Evolutionary conservation across 768 basidiomycete genomes (phyloP).

Genomic region (Tubosaeta brunneosetosa): DNA sequence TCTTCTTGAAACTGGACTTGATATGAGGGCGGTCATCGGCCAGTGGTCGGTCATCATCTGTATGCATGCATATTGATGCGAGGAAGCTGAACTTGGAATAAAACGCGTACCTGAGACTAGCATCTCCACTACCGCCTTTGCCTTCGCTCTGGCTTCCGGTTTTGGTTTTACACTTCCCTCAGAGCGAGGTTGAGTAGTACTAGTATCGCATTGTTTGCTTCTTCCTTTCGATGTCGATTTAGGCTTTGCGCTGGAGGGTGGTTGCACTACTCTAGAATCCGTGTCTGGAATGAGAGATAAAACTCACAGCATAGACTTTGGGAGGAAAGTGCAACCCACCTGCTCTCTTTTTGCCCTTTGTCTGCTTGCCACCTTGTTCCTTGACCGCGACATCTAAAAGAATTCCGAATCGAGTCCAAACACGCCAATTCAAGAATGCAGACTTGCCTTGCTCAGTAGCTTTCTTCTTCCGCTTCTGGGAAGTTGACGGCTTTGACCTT

Average conservation of each 20-base stretch:
- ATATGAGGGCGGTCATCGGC: conserved; percentile 20
- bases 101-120: conserved; percentile 13
- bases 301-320: background rate
- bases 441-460: conserved; percentile 2
- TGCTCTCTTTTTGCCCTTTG: conserved; percentile 12
- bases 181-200: background rate
- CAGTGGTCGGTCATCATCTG: conserved; percentile 27
- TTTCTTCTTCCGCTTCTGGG: conserved; percentile 12
- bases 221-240: conserved; percentile 9
- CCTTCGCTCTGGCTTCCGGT: no score
- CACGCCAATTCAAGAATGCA: background rate
- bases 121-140: conserved; percentile 5
- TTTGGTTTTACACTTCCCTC: conserved; percentile 6
- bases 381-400: background rate
- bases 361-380: conserved; percentile 8
- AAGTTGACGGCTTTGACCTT: conserved; percentile 4
- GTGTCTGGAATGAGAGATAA: background rate
- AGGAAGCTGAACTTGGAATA: background rate
- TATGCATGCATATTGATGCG: background rate
- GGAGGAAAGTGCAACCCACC: background rate
- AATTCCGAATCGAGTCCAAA: background rate
- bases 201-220: background rate
- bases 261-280: conserved; percentile 4
- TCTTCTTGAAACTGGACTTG: background rate
- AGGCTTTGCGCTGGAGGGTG: background rate